phyloP scores from a whole-genome alignment of 495 filamentous ascomycete genomes.

The Podospora fimiseda region DNA sequence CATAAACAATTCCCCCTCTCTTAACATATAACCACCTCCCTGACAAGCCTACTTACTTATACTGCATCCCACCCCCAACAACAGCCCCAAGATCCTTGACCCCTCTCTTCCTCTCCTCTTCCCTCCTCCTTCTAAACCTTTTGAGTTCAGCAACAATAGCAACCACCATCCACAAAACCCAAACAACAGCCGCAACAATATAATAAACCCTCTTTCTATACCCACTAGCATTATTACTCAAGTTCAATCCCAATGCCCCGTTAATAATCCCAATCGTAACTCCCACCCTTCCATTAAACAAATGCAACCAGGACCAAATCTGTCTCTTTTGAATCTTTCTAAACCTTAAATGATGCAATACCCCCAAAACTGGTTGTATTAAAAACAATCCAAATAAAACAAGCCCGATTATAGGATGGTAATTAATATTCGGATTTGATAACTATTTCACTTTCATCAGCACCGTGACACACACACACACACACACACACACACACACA shows the following conservation, averaged over 20 bases:
- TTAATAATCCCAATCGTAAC: conserved; percentile 62
- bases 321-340: conserved; percentile 40
- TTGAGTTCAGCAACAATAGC: conserved; percentile 18
- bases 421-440: conserved; percentile 19
- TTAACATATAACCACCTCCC: too few relatives aligned
- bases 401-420: conserved; percentile 53
- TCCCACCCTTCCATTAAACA: conserved; percentile 55
- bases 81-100: too few relatives aligned
- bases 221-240: conserved; percentile 28
- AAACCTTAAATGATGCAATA: conserved; percentile 54
- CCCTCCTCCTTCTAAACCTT: conserved; percentile 6
- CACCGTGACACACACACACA: too few relatives aligned
- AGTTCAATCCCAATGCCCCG: conserved; percentile 55
- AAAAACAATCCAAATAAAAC: conserved; percentile 47
- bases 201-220: conserved; percentile 26
- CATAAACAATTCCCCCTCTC: too few relatives aligned
- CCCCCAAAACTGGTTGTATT: conserved; percentile 56
- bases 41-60: too few relatives aligned
- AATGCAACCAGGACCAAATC: conserved; percentile 49
- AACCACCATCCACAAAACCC: conserved; percentile 26
- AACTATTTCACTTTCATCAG: conserved; percentile 10
- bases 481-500: not conserved
- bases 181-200: conserved; percentile 29
- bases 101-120: too few relatives aligned
- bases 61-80: too few relatives aligned